Base-by-base conservation (phyloP, 306 rosid species). In the Prunus salicina region DNA sequence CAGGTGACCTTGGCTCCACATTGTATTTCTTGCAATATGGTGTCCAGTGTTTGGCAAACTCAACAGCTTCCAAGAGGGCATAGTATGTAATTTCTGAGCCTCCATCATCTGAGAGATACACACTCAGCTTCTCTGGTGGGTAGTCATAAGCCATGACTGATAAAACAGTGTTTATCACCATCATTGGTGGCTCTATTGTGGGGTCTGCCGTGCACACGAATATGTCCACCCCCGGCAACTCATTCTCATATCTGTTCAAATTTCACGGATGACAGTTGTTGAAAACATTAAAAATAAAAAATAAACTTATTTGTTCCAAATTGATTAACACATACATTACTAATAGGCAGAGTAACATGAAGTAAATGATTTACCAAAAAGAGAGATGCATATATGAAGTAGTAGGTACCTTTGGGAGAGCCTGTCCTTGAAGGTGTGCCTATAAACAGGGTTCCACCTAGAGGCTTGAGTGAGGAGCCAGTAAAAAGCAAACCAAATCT, bases 401-500 rank as follows among this genome's bases (percentile, higher is more conserved):
- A 5, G 38, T 5, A 34, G 38, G 7, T 53, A 90, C 97, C 93
- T 88, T 66, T 82, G 80, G 22, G 88, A 80, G 77, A 92, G 95
- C 10, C 76, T 80, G 16, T 84, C 58, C 27, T 73, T 86, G 81
- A 89, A 85, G 65, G 95, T 76, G 11, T 57, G 46, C 55, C 97
- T 78, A 46, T 72, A 81, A 0, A 85, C 45, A 57, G 5, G 86
- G 41, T 79, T 89, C 95, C 97, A 91, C 2, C 93, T 76, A 8
- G 76, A 6, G 25, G 90, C 82, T 75, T 88, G 91, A 73, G 84
- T 80, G 78, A 89, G 77, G n/a, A 91, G 0, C 95, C 95, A 92
- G 61, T 89, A 88, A 58, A 92, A 73, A 6, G 90, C 81, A 47
- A 89, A 92, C 93, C 96, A 92, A 3, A 89, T 45, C 30, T 92